Percentiles rank a stretch among this genome's conserved stretches.
These are phyloP conservation scores for Spirogloea muscicola DNA, from an alignment of 139 green algal genomes.

Conservation along the genomic window DNA sequence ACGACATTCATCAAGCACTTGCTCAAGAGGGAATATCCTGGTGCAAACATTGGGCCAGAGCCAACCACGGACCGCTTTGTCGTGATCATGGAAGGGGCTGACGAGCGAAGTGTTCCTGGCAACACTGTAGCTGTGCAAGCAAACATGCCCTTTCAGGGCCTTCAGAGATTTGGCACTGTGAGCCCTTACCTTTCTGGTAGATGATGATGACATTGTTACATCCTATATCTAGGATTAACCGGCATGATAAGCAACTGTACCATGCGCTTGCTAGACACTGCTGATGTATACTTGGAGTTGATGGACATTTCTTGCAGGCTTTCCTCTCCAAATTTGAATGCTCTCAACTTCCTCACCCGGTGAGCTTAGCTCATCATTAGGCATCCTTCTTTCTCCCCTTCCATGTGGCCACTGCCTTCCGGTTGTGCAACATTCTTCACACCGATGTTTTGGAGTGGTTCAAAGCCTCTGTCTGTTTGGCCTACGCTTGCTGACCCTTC, in stretches of 20 bases:
- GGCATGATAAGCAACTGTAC: too few species aligned
- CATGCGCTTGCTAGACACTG: background rate
- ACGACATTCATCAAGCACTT: constrained; percentile 97
- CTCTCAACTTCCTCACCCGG: constrained; percentile 48
- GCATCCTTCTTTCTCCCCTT: too few species aligned
- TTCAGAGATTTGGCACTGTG: constrained; percentile 50
- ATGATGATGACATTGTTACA: too few species aligned
- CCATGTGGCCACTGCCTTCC: background rate
- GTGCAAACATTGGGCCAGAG: constrained; percentile 91
- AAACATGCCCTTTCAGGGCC: constrained; percentile 70
- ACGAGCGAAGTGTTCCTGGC: constrained; percentile 80
- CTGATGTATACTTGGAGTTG: background rate
- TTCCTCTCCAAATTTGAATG: constrained; percentile 94
- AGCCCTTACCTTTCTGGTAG: too few species aligned
- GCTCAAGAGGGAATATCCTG: constrained; percentile 85
- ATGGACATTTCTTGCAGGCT: too few species aligned
- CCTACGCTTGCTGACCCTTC: background rate
- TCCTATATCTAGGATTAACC: too few species aligned
- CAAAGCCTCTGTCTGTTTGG: too few species aligned
- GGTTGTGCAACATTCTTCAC: too few species aligned
- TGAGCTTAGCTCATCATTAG: too few species aligned
- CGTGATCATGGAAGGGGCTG: constrained; percentile 57
- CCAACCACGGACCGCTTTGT: constrained; percentile 98
- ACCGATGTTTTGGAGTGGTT: too few species aligned
- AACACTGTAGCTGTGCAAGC: constrained; percentile 95